Conservation (phyloP, 1,139 yeast species). For the Lodderomyces elongisporus region DNA sequence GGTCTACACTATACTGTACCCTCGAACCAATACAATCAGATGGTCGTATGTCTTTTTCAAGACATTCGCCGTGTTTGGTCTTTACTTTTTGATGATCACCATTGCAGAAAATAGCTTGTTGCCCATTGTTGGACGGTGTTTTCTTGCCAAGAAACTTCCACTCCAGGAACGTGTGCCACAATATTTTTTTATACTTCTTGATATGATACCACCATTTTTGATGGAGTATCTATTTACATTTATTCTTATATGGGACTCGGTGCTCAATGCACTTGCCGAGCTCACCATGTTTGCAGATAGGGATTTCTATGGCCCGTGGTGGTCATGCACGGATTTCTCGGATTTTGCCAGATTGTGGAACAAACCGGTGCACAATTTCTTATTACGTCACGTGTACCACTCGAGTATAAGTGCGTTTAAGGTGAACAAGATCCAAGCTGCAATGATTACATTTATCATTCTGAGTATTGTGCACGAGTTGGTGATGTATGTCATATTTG, state of each 20-base stretch:
- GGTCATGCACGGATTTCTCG: conserved; percentile 94
- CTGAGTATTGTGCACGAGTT: conserved; percentile 85
- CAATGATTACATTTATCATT: conserved; percentile 73
- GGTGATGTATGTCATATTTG: conserved; percentile 86
- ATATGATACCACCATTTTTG: conserved; percentile 74
- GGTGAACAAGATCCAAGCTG: conserved; percentile 62
- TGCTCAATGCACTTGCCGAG: conserved; percentile 84
- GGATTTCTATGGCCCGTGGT: conserved; percentile 93
- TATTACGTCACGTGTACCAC: conserved; percentile 90
- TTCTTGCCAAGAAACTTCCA: conserved; percentile 45
- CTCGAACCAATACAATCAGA: conserved; percentile 66
- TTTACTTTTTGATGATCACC: conserved; percentile 74
- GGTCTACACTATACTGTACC: conserved; percentile 75
- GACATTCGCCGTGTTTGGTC: conserved; percentile 77
- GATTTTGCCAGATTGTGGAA: conserved; percentile 95
- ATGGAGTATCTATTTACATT: conserved; percentile 73
- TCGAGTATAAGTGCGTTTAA: conserved; percentile 76
- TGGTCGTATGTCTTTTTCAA: conserved; percentile 70
- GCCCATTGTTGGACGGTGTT: conserved; percentile 65
- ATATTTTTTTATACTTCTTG: conserved; percentile 63
- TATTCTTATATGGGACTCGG: conserved; percentile 92
- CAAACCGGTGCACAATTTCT: conserved; percentile 86
- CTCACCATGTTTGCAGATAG: conserved; percentile 82
- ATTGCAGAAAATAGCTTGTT: conserved; percentile 75
- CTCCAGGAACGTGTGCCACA: conserved; percentile 40